These are phyloP conservation scores for Clarireedia homoeocarpa DNA, from an alignment of 2,329 filamentous ascomycete genomes.

Conservation along the genomic window DNA sequence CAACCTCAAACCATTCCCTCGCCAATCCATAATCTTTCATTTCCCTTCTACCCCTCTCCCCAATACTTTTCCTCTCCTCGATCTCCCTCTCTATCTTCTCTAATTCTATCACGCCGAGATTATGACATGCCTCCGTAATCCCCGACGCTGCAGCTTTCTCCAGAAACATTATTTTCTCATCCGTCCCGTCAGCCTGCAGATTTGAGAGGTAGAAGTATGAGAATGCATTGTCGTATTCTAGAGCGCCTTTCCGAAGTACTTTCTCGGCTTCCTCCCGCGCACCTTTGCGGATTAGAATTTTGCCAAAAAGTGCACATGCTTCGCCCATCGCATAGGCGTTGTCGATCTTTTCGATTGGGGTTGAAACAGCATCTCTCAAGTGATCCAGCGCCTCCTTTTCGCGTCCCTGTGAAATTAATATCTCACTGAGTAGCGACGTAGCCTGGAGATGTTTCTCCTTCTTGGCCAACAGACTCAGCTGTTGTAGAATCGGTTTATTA, in stretches of 20 bases:
- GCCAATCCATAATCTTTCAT: conserved; percentile 23
- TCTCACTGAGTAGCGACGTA: conserved; percentile 25
- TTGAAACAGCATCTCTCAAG: conserved; percentile 20
- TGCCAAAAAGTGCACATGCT: conserved; percentile 11
- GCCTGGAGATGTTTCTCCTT: conserved; percentile 23
- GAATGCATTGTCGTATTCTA: conserved; percentile 24
- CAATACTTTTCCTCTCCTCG: not conserved
- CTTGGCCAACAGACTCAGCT: conserved; percentile 21
- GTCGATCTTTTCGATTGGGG: conserved; percentile 15
- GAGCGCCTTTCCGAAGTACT: conserved; percentile 25
- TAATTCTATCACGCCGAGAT: conserved; percentile 24
- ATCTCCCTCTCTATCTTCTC: conserved; percentile 10
- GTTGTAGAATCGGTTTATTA: conserved; percentile 12
- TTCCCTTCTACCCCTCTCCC: not conserved
- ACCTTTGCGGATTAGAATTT: conserved; percentile 14
- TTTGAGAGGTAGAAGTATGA: conserved; percentile 28
- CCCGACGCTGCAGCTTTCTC: conserved; percentile 27
- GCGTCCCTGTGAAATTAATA: conserved; percentile 15
- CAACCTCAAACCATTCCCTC: conserved; percentile 25
- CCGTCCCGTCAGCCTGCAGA: conserved; percentile 13
- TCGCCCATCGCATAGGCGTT: conserved; percentile 13
- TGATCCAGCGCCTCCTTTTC: conserved; percentile 20
- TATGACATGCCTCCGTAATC: conserved; percentile 25
- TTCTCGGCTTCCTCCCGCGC: conserved; percentile 16
- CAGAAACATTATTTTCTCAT: conserved; percentile 20